These are phyloP conservation scores for Mortierella sp. DNA, from an alignment of 371 early-diverging fungal genomes.

Conservation along the genomic window DNA sequence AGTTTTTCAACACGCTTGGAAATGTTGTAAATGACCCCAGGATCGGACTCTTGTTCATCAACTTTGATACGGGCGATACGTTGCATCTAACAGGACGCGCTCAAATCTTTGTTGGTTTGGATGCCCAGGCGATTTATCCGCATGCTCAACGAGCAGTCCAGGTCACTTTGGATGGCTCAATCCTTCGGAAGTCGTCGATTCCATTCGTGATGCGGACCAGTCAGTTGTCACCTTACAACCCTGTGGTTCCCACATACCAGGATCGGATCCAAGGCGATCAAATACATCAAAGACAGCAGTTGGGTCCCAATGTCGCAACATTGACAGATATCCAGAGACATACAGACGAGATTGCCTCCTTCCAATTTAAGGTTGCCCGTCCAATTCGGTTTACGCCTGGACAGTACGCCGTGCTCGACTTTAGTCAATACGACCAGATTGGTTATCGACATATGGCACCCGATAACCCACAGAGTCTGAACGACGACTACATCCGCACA, in stretches of 20 bases:
- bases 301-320: constrained; percentile 5
- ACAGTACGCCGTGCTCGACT: constrained; percentile 45
- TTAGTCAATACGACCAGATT: constrained; percentile 17
- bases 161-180: constrained; percentile 16
- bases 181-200: constrained; percentile 15
- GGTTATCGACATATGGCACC: constrained; percentile 42
- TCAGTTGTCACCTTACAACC: constrained; percentile 51
- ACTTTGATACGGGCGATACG: constrained; percentile 33
- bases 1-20: constrained; percentile 49
- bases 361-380: constrained; percentile 16
- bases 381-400: constrained; percentile 31
- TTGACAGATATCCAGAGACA: constrained; percentile 22
- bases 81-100: constrained; percentile 42
- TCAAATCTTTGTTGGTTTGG: constrained; percentile 21
- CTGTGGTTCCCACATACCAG: constrained; percentile 5
- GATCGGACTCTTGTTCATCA: constrained; percentile 29
- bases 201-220: constrained; percentile 30
- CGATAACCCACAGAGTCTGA: constrained; percentile 37
- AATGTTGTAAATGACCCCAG: constrained; percentile 34
- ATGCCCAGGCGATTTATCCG: constrained; percentile 26
- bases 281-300: neutral
- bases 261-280: neutral
- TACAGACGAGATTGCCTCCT: constrained; percentile 21
- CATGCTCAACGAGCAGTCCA: constrained; percentile 32
- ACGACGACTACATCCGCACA: constrained; percentile 44